Base-by-base conservation (phyloP, 1,284 basidiomycete species). In the Pascua sp. region DNA sequence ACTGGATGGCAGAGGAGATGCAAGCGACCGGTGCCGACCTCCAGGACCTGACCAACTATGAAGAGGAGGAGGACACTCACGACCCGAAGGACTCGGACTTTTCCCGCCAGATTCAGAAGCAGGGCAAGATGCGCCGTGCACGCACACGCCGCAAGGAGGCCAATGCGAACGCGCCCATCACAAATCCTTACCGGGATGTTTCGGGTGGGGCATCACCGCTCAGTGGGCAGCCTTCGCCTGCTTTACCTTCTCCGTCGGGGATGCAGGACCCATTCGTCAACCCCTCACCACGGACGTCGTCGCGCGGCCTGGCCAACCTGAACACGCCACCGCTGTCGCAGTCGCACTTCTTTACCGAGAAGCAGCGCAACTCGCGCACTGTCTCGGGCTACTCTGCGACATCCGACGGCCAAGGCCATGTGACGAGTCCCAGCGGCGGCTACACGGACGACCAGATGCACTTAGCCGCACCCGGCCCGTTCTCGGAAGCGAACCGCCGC, bases 31-130 rank as follows among this genome's bases (percentile, higher is more conserved):
- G 51, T 8, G 53, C 56, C 8, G 48, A 39, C 11, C 50, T 54
- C 32, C n/a, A 87, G 15, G 88, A 90, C 64, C 78, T 89, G 53
- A 90, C 89, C 8, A 88, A 90, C 65, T 92, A 89, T 65, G 88
- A 90, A 60, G 88, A 88, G 32, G 87, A 92, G 60, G 82, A 88
- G 59, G 86, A 90, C 65, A 78, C 82, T 36, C 79, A 90, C 61
- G 82, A 88, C 60, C 83, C 84, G 0, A 85, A 83, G 16, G 89
- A 92, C 68, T 78, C 78, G 17, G 77, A 80, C 63, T 80, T 93
- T 42, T 87, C 83, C 56, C 77, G 79, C 46, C 78, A 78, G 42
- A 79, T 93, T 40, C 82, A 81, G 66, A 84, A 84, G 62, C 84
- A 88, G 69, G 90, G 90, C 12, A 85, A 83, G 68, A 63, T 84